A percentile compares a stretch with the other conserved stretches of the same genome.
Evolutionary conservation across 2,329 filamentous ascomycete genomes (phyloP).

Genomic region (Esteya vermicola): DNA sequence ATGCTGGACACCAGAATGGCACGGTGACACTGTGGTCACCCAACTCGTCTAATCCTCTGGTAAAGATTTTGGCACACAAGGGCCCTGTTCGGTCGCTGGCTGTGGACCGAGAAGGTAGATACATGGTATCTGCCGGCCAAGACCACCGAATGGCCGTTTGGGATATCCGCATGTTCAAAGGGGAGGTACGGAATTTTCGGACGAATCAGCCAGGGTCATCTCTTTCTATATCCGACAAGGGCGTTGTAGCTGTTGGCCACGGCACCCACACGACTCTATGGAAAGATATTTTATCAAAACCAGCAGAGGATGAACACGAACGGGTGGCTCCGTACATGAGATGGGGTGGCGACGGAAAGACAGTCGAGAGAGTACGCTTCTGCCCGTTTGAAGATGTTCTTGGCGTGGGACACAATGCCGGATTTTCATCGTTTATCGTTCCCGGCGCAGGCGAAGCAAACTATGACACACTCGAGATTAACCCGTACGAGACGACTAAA

Average conservation of each 20-base stretch:
- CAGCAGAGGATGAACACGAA: constrained; percentile 77
- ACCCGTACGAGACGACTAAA: constrained; percentile 88
- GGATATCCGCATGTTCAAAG: constrained; percentile 35
- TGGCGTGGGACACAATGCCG: constrained; percentile 62
- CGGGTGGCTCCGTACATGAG: constrained; percentile 84
- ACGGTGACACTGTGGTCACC: constrained; percentile 93
- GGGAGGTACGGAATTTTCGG: constrained; percentile 76
- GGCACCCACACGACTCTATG: constrained; percentile 81
- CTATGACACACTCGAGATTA: constrained; percentile 84
- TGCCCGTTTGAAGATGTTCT: constrained; percentile 92
- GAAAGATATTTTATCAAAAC: constrained; percentile 55
- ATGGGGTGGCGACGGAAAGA: constrained; percentile 76
- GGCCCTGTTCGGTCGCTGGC: constrained; percentile 79
- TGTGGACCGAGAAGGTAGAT: constrained; percentile 77
- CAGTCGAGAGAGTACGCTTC: constrained; percentile 72
- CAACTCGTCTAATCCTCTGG: constrained; percentile 71
- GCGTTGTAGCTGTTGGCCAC: constrained; percentile 80
- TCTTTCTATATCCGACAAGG: constrained; percentile 76
- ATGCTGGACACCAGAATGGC: constrained; percentile 89
- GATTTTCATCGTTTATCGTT: constrained; percentile 80
- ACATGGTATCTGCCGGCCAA: constrained; percentile 13
- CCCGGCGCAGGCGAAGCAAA: constrained; percentile 95
- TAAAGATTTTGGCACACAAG: constrained; percentile 79
- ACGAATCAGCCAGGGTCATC: constrained; percentile 71
- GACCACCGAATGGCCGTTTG: constrained; percentile 12